phyloP scores from a whole-genome alignment of 2,329 filamentous ascomycete species.

The Aspergillus chevalieri region DNA sequence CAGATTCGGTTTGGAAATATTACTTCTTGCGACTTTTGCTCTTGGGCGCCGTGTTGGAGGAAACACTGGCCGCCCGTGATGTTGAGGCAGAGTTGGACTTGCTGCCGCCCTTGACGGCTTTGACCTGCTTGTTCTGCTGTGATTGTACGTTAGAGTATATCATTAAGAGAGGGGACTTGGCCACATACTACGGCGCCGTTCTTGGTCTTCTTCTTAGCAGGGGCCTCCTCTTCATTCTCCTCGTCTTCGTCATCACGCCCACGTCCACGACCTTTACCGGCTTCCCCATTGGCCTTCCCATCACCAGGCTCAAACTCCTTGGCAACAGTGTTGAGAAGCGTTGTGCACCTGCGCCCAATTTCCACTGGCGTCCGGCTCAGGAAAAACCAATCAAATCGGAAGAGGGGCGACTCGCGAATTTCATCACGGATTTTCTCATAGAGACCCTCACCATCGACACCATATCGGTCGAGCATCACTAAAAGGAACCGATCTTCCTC shows the following conservation, averaged over 20 bases:
- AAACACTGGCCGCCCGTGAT: constrained; percentile 83
- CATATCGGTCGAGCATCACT: constrained; percentile 85
- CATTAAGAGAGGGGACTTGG: neutral
- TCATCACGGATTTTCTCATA: constrained; percentile 96
- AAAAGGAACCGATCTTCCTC: constrained; percentile 95
- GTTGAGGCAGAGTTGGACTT: constrained; percentile 70
- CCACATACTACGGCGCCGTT: constrained; percentile 72
- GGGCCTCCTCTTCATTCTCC: constrained; percentile 71
- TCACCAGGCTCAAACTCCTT: constrained; percentile 77
- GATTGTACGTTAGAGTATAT: constrained; percentile 8
- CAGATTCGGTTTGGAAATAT: constrained; percentile 8
- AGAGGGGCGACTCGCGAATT: constrained; percentile 87
- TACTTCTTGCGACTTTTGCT: constrained; percentile 47
- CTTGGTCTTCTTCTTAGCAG: constrained; percentile 93
- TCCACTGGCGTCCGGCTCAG: constrained; percentile 88
- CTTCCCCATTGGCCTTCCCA: constrained; percentile 53
- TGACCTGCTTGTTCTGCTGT: constrained; percentile 84
- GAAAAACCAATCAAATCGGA: constrained; percentile 99
- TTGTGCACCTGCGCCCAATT: constrained; percentile 86
- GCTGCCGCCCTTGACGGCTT: constrained; percentile 71
- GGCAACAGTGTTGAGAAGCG: constrained; percentile 86
- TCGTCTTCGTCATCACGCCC: constrained; percentile 73
- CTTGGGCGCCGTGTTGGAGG: constrained; percentile 58
- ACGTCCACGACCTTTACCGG: constrained; percentile 57
- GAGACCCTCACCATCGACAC: constrained; percentile 82